These are phyloP conservation scores for Candida tunisiensis DNA, from an alignment of 1,139 yeast species.

Conservation along the genomic window DNA sequence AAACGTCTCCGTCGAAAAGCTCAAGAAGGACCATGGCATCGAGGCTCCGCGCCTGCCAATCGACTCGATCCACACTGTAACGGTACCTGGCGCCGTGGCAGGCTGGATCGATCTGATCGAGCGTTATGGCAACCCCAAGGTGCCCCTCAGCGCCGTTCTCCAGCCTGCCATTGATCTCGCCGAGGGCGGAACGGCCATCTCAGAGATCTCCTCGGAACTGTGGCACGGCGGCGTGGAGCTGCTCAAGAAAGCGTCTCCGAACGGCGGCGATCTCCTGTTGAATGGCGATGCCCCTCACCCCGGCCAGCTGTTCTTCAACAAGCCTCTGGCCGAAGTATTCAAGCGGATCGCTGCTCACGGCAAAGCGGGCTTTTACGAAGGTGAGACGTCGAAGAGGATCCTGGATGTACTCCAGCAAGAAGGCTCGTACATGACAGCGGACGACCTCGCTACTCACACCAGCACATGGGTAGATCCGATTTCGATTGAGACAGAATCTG, in stretches of 20 bases:
- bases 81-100: conserved; percentile 66
- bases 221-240: conserved; percentile 30
- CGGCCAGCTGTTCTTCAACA: conserved; percentile 45
- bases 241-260: conserved; percentile 24
- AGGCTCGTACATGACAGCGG: conserved; percentile 38
- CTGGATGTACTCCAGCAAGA: conserved; percentile 32
- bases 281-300: conserved; percentile 31
- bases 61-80: conserved; percentile 40
- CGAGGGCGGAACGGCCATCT: conserved; percentile 47
- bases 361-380: conserved; percentile 49
- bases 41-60: conserved; percentile 23
- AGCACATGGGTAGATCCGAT: conserved; percentile 52
- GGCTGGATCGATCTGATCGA: conserved; percentile 60
- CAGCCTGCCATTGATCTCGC: conserved; percentile 62
- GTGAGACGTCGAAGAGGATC: conserved; percentile 49
- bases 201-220: conserved; percentile 36
- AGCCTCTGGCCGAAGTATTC: conserved; percentile 36
- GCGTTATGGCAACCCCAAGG: conserved; percentile 59
- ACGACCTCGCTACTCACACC: conserved; percentile 39
- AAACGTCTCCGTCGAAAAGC: conserved; percentile 31
- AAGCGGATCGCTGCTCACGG: conserved; percentile 38
- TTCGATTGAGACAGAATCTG: conserved; percentile 22
- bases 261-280: conserved; percentile 25
- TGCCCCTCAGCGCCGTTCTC: conserved; percentile 39
- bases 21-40: conserved; percentile 26